Evolutionary conservation across 1,139 yeast species (phyloP).

Genomic region (Debaryomyces nepalensis): DNA sequence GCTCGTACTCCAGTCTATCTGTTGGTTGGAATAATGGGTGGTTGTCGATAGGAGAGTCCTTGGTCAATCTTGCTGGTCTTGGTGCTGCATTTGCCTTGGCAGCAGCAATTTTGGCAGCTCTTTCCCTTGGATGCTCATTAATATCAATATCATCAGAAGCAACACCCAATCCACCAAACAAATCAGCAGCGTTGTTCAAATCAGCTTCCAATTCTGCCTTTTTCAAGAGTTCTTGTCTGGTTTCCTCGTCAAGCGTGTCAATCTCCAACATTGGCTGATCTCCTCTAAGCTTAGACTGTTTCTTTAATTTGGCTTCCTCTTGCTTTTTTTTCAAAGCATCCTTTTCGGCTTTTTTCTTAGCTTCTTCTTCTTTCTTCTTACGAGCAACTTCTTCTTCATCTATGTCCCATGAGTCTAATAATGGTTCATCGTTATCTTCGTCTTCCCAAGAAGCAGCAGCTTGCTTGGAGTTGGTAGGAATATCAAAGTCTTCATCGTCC

Average conservation of each 20-base stretch:
- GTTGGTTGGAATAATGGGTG: constrained; percentile 84
- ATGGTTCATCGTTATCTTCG: constrained; percentile 74
- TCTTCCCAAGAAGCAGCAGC: constrained; percentile 77
- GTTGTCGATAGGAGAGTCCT: constrained; percentile 69
- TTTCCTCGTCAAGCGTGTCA: constrained; percentile 66
- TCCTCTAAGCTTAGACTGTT: constrained; percentile 41
- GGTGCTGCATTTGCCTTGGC: constrained; percentile 44
- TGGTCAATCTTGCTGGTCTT: constrained; percentile 44
- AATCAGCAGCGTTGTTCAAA: constrained; percentile 88
- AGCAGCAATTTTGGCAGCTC: constrained; percentile 57
- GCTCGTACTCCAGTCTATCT: constrained; percentile 81
- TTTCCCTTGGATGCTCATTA: constrained; percentile 69
- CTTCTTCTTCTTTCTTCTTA: constrained; percentile 47
- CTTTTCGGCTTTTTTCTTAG: constrained; percentile 48
- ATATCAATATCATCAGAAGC: constrained; percentile 53
- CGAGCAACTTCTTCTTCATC: constrained; percentile 65
- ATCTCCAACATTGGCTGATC: constrained; percentile 49
- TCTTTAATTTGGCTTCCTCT: constrained; percentile 46
- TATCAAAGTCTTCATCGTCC: constrained; percentile 93
- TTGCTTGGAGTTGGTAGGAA: constrained; percentile 53
- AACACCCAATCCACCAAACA: constrained; percentile 83
- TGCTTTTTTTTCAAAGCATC: constrained; percentile 44
- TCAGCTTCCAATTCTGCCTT: constrained; percentile 85
- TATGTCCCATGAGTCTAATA: constrained; percentile 82
- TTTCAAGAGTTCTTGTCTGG: constrained; percentile 72